Evolutionary conservation across 2,329 filamentous ascomycete genomes (phyloP), one percentile per base, ranked within the genome.

Genomic region (Fusarium stilboides): DNA sequence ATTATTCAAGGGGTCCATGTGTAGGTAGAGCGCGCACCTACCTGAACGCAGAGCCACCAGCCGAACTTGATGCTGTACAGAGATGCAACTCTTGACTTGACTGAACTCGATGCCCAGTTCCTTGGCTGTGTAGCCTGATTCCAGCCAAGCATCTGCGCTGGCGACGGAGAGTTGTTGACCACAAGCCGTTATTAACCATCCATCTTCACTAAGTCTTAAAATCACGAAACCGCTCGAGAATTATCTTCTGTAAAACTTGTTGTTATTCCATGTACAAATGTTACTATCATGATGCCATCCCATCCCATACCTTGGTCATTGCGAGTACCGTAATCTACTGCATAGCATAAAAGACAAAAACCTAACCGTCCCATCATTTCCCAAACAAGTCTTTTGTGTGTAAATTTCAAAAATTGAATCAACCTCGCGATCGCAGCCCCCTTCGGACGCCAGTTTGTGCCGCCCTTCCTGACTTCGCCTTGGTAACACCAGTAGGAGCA

Each of bases 371-470:
- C 34, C n/a, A 15, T 47, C 28, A 36, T 45, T 13, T 22, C 15
- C n/a, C 43, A 15, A 49, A 33, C 17, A 53, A 37, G 22, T 14
- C 19, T 45, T 57, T 55, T 53, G 13, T 31, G 50, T 17, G 5
- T 31, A 39, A 20, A 52, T 46, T 26, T n/a, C 13, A 47, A 36
- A 50, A 34, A 17, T 39, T 24, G 34, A 8, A 34, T 62, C 43
- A 74, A 6, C 36, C 70, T 28, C 61, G 60, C 3, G 72, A 72
- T 26, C 72, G 62, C 13, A 71, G 24, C n/a, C 61, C 69, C 12
- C 72, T 67, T 46, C 72, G 52, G 14, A 55, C 57, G 6, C 62
- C 71, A 17, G 70, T 50, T 20, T 64, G 56, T n/a, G 71, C 55
- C 6, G 59, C 59, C 34, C 54, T 57, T 2, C 64, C 64, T 36